Base-by-base conservation (phyloP, 257 asterid genomes). In the Fraxinus cuspidata region DNA sequence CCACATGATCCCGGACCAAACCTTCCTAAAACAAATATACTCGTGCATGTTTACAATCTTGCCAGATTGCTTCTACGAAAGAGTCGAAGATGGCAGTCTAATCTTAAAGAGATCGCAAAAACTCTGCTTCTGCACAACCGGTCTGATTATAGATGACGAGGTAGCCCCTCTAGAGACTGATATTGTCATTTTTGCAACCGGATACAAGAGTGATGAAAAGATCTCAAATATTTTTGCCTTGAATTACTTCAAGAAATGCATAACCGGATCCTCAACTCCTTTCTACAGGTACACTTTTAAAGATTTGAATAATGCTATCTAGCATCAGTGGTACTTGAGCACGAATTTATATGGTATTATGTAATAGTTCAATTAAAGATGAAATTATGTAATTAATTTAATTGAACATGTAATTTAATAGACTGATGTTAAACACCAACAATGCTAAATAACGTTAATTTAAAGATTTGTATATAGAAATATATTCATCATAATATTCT, bases 31-130 rank as follows among this genome's bases (percentile, higher is more conserved):
- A 47, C 93, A 90, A 47, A 81, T 90, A 44, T 70, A 72, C 51
- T 83, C 93, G 2, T 90, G 96, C 73, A 89, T 79, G 89, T 81
- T 85, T 70, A 86, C 89, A 72, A 80, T 89, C 12, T 74, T 90
- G 86, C 93, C 96, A 2, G 72, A 64, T 10, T 32, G 76, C 8
- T 90, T 89, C 77, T 90, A 89, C 1, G 82, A 76, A 19, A 83
- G 78, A 68, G 93, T 87, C 35, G 77, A 75, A 32, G 91, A 89
- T 65, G 88, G 93, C 0, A 86, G 87, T 77, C 80, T 90, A 7
- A 35, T 87, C 72, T 78, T 90, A 74, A 85, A 81, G 81, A 89
- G 77, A 58, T 69, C 82, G 2, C 19, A 31, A 5, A 56, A 56
- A 1, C 71, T 83, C 25, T 78, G 82, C 64, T 86, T 90, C 70